Percentiles rank a stretch among this genome's conserved stretches.
Conservation (phyloP, 805 yeast species). For the Candida krabiensis region DNA sequence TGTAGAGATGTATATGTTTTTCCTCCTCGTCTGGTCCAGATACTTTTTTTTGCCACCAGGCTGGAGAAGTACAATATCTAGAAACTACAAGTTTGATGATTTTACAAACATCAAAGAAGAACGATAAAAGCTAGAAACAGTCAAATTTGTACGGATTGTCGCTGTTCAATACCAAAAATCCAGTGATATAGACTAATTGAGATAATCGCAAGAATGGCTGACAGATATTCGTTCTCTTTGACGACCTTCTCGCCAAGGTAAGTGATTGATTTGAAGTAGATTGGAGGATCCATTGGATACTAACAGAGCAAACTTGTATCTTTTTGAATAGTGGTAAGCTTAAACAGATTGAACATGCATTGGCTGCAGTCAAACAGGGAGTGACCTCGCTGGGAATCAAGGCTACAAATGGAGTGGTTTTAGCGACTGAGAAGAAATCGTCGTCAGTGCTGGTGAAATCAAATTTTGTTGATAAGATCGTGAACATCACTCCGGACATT, state of each 20-base stretch:
- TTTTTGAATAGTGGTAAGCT: conserved; percentile 93
- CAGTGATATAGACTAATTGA: neutral
- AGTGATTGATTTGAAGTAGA: conserved; percentile 27
- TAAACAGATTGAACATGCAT: conserved; percentile 96
- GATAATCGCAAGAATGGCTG: conserved; percentile 83
- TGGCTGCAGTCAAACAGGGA: conserved; percentile 97
- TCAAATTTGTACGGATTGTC: too few species aligned
- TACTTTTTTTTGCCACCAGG: too few species aligned
- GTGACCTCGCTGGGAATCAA: conserved; percentile 92
- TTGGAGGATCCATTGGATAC: too few species aligned
- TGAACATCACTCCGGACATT: conserved; percentile 86
- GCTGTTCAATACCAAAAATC: conserved; percentile 5
- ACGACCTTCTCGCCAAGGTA: conserved; percentile 97
- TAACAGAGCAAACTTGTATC: conserved; percentile 6
- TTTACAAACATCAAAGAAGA: too few species aligned
- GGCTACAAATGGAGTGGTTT: conserved; percentile 93
- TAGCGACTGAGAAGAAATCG: conserved; percentile 94
- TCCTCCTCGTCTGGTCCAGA: too few species aligned
- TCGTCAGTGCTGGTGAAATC: conserved; percentile 73
- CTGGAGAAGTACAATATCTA: too few species aligned
- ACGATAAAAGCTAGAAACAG: too few species aligned
- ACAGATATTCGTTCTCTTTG: conserved; percentile 94
- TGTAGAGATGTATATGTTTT: too few species aligned
- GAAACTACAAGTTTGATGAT: too few species aligned
- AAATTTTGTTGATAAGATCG: conserved; percentile 76